Conservation (phyloP, 441 rosid species). For the Pelargonium cotyledonis region DNA sequence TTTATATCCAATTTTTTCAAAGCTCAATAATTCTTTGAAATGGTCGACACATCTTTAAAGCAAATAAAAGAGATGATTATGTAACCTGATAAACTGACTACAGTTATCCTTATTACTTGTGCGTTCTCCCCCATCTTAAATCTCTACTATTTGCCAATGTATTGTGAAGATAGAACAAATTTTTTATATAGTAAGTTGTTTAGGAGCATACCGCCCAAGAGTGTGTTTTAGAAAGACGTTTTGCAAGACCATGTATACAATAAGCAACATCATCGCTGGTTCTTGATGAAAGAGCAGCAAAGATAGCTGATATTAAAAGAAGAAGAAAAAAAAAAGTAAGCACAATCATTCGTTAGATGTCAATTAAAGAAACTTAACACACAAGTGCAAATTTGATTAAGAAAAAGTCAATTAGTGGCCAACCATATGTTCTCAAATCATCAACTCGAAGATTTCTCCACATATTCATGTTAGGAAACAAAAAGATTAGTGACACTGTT, state of each 20-base stretch:
- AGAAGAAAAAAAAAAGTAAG: neutral
- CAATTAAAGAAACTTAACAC: neutral
- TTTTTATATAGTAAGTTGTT: conserved; percentile 3
- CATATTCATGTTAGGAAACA: neutral
- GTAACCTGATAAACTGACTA: neutral
- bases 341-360: neutral
- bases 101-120: neutral
- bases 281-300: conserved; percentile 30
- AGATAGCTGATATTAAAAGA: conserved; percentile 29
- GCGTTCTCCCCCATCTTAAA: neutral
- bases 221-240: conserved; percentile 39
- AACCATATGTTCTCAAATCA: neutral
- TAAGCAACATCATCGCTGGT: conserved; percentile 29
- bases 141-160: conserved; percentile 1
- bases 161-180: neutral
- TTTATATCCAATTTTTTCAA: neutral
- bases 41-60: neutral
- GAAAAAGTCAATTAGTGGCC: neutral
- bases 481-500: neutral
- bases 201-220: conserved; percentile 32
- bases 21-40: neutral
- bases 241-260: conserved; percentile 32
- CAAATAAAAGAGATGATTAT: neutral
- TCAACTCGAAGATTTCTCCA: neutral
- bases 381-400: neutral